Evolutionary conservation across 805 yeast species (phyloP).

Genomic region (Starmerella potacharoeniae): DNA sequence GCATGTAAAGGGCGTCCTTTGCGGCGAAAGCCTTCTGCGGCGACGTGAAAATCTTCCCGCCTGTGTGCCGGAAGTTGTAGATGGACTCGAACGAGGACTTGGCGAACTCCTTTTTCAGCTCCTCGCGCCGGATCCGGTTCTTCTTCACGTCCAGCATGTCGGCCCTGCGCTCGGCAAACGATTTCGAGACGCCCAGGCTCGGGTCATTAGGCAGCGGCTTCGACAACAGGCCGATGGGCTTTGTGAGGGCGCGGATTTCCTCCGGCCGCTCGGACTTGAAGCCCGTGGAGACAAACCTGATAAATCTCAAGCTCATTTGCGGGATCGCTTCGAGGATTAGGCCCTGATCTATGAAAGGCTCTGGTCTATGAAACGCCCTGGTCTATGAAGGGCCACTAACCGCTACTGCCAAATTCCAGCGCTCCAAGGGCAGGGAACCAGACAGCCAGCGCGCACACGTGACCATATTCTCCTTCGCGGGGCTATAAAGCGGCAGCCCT

Average conservation of each 20-base stretch:
- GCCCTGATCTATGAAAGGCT: no score
- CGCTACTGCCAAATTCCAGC: no score
- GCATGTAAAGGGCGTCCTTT: slow-evolving; percentile 68
- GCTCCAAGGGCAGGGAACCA: background rate
- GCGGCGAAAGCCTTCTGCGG: slow-evolving; percentile 69
- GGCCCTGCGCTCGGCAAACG: slow-evolving; percentile 29
- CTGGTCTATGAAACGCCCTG: no score
- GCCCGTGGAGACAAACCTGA: slow-evolving; percentile 10
- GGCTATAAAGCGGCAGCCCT: background rate
- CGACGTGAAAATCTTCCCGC: slow-evolving; percentile 74
- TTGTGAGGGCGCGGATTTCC: slow-evolving; percentile 26
- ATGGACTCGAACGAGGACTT: slow-evolving; percentile 59
- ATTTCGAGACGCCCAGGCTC: background rate
- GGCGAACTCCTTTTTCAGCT: slow-evolving; percentile 50
- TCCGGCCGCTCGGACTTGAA: slow-evolving; percentile 22
- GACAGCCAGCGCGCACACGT: background rate
- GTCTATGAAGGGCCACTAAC: no score
- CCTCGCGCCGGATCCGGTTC: slow-evolving; percentile 38
- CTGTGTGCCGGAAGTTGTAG: slow-evolving; percentile 54
- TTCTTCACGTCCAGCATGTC: slow-evolving; percentile 42
- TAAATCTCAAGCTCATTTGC: background rate
- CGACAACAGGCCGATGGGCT: slow-evolving; percentile 38
- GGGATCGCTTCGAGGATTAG: no score
- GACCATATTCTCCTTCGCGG: background rate
- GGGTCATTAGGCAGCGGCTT: slow-evolving; percentile 33